Evolutionary conservation across 2,329 filamentous ascomycete genomes (phyloP).

Genomic region (Ramichloridium luteum): DNA sequence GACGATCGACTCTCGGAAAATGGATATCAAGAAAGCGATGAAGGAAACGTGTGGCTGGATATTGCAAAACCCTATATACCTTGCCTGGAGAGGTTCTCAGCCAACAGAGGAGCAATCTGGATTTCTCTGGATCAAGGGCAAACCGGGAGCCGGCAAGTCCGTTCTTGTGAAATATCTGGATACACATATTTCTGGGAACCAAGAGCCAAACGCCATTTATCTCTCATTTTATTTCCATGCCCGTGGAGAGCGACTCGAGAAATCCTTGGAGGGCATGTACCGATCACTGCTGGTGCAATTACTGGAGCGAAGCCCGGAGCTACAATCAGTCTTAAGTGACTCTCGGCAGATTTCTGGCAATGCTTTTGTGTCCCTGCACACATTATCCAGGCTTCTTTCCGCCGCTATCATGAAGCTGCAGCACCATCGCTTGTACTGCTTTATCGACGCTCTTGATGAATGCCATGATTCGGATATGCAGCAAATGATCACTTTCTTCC

Average conservation of each 20-base stretch:
- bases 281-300: conserved; percentile 39
- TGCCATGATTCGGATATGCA: conserved; percentile 29
- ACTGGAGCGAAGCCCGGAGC: conserved; percentile 23
- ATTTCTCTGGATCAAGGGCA: conserved; percentile 30
- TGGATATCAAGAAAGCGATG: conserved; percentile 28
- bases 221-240: conserved; percentile 42
- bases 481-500: conserved; percentile 29
- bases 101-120: conserved; percentile 18
- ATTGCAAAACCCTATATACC: conserved; percentile 23
- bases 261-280: conserved; percentile 37
- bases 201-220: conserved; percentile 11
- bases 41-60: conserved; percentile 33
- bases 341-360: conserved; percentile 1
- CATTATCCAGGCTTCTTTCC: conserved; percentile 20
- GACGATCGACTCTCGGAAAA: conserved; percentile 29
- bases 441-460: conserved; percentile 38
- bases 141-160: conserved; percentile 28
- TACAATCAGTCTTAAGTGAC: conserved; percentile 26
- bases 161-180: conserved; percentile 26
- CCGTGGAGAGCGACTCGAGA: conserved; percentile 33
- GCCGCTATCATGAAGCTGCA: conserved; percentile 19
- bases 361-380: conserved; percentile 9
- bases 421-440: conserved; percentile 19
- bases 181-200: conserved; percentile 7
- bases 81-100: conserved; percentile 25